phyloP scores from a whole-genome alignment of 2,329 filamentous ascomycete genomes.

The Diplodia seriata region DNA sequence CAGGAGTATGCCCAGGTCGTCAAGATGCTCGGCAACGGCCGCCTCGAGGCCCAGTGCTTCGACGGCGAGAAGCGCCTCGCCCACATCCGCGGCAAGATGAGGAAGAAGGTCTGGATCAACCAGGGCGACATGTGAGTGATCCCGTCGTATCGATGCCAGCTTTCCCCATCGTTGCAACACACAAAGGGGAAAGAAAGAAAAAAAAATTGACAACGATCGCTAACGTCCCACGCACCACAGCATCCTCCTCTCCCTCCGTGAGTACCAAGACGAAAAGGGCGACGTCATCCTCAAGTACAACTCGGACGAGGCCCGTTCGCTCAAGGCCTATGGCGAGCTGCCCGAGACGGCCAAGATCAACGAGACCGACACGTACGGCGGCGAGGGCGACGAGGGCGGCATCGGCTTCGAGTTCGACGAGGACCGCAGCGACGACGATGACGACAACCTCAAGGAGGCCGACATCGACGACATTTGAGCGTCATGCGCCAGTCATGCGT shows the following conservation, averaged over 20 bases:
- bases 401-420: conserved; percentile 99
- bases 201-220: too few relatives aligned
- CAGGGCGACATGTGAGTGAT: conserved; percentile 76
- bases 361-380: conserved; percentile 93
- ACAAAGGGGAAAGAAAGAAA: too few relatives aligned
- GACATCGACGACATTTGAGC: conserved; percentile 91
- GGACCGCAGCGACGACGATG: conserved; percentile 72
- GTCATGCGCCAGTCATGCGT: too few relatives aligned
- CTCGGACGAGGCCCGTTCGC: conserved; percentile 85
- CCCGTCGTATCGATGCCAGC: too few relatives aligned
- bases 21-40: conserved; percentile 96
- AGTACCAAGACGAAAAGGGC: conserved; percentile 94
- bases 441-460: conserved; percentile 75
- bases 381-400: conserved; percentile 87
- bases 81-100: conserved; percentile 92
- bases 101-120: conserved; percentile 99
- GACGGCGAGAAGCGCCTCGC: conserved; percentile 87
- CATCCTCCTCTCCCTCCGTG: conserved; percentile 70
- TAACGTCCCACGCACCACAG: neutral
- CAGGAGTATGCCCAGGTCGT: conserved; percentile 89
- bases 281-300: conserved; percentile 81
- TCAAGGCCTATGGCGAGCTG: conserved; percentile 97
- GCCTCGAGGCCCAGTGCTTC: conserved; percentile 92
- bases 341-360: conserved; percentile 99
- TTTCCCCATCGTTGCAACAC: too few relatives aligned